phyloP scores from a whole-genome alignment of 2,329 filamentous ascomycete species.

The Proliferodiscus dingleyae region DNA sequence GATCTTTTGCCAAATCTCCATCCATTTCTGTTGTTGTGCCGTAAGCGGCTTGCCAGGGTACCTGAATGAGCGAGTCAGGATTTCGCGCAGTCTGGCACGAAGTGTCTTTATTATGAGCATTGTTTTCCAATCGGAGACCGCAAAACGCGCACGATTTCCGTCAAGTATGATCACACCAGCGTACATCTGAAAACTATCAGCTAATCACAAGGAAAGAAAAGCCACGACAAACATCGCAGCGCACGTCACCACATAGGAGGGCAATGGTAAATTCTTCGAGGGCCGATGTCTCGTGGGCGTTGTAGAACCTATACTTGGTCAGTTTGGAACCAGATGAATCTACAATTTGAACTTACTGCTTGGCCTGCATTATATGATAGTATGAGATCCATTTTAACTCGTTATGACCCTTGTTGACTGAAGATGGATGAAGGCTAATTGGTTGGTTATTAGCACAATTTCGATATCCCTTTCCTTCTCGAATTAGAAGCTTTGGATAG shows the following conservation, averaged over 20 bases:
- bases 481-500: slow-evolving; percentile 85
- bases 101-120: slow-evolving; percentile 85
- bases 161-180: slow-evolving; percentile 83
- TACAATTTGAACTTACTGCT: slow-evolving; percentile 48
- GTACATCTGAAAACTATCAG: slow-evolving; percentile 57
- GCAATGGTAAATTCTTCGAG: slow-evolving; percentile 78
- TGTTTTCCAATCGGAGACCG: slow-evolving; percentile 81
- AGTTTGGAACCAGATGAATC: slow-evolving; percentile 7
- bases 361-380: slow-evolving; percentile 95
- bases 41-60: slow-evolving; percentile 58
- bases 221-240: slow-evolving; percentile 62
- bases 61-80: slow-evolving; percentile 68
- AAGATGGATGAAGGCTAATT: slow-evolving; percentile 81
- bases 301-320: slow-evolving; percentile 58
- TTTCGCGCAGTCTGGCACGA: slow-evolving; percentile 66
- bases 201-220: slow-evolving; percentile 1
- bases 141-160: slow-evolving; percentile 79
- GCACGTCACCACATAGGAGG: slow-evolving; percentile 81
- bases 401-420: slow-evolving; percentile 72
- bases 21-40: slow-evolving; percentile 66
- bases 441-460: slow-evolving; percentile 91
- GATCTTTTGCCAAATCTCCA: slow-evolving; percentile 68
- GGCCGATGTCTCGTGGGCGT: slow-evolving; percentile 83
- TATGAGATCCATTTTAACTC: slow-evolving; percentile 82
- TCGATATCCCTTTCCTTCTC: slow-evolving; percentile 80